Evolutionary conservation across 2,329 filamentous ascomycete species (phyloP), one percentile per base, ranked within the genome.

Genomic region (Coniella vitis): DNA sequence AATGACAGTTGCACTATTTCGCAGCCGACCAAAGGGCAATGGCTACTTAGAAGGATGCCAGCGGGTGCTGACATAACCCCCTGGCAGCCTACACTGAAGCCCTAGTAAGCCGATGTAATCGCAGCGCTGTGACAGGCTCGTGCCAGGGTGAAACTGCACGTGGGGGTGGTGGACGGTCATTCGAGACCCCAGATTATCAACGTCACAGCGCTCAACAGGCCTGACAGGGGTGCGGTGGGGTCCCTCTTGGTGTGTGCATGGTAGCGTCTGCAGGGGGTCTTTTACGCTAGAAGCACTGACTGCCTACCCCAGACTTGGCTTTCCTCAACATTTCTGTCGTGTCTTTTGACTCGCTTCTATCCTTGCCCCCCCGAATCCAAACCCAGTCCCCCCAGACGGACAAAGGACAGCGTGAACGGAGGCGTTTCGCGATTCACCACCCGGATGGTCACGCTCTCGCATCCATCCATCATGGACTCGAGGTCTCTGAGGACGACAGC

Each of bases 401-500:
- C n/a, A n/a, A n/a, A n/a, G n/a, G n/a, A n/a, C n/a, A n/a, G n/a
- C n/a, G n/a, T n/a, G n/a, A 29, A 29, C 5, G 25, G 25, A 29
- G 25, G 25, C 25, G 37, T 9, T 55, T 53, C 58, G 59, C 61
- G 51, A 34, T n/a, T 12, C 10, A 31, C 37, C 45, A 25, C 36
- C 38, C 29, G 25, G 38, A 31, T 9, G 20, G 16, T 8, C 14
- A 32, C 7, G 10, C 25, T 29, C 5, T 29, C 25, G 25, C 25
- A 10, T 5, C 29, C 25, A 10, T 5, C 29, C 41, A 57, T n/a
- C 47, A 69, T 67, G 61, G 64, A 69, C 47, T 53, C 60, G 31
- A 59, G 61, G 49, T 63, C 65, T 21, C 62, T 72, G 29, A 59
- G 62, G 48, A 62, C 58, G 46, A 68, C 63, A 46, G 70, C 67